Evolutionary conservation across 176 grass and related monocot species (phyloP), one percentile per base, ranked within the genome.

Genomic region (Triticum monococcum): DNA sequence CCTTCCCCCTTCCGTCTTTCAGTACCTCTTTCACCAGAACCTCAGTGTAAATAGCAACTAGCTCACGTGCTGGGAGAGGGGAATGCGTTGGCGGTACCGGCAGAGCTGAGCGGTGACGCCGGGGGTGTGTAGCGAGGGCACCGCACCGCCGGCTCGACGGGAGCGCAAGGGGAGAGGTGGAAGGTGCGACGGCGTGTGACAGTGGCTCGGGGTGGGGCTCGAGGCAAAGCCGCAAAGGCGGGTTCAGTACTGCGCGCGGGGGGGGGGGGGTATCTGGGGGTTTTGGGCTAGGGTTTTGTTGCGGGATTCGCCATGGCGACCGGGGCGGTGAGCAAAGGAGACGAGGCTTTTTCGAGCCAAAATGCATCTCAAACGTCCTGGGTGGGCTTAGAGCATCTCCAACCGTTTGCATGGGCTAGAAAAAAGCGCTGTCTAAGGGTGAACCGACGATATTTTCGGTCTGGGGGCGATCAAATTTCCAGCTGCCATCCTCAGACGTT

Each of bases 201-300:
- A 14, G 24, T 46, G 72, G 12, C 72, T 50, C 13, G 4, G n/a
- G n/a, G 71, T 74, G 72, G 72, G 41, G 41, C 72, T 75, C 72
- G 23, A 46, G 72, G 6, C 72, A 28, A 30, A 52, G 48, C 48
- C 48, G 48, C 48, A 52, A 52, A 52, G 48, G 48, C 50, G 40
- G 23, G 7, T 43, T n/a, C 70, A 23, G 12, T 12, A 45, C 12
- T 2, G 71, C 11, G 48, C n/a, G n/a, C n/a, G n/a, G n/a, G n/a
- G n/a, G n/a, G 50, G 23, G 40, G 41, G 45, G 70, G 41, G 16
- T 54, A 54, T 50, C 4, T 50, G 40, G 45, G 72, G 43, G 41
- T 18, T 74, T 50, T 20, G 25, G 72, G 73, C 16, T 76, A 76
- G 73, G 73, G 73, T 76, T 76, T 76, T 54, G 50, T 54, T 54